Base-by-base conservation (phyloP, 75 land plant genomes). In the Selaginella tamariscina region DNA sequence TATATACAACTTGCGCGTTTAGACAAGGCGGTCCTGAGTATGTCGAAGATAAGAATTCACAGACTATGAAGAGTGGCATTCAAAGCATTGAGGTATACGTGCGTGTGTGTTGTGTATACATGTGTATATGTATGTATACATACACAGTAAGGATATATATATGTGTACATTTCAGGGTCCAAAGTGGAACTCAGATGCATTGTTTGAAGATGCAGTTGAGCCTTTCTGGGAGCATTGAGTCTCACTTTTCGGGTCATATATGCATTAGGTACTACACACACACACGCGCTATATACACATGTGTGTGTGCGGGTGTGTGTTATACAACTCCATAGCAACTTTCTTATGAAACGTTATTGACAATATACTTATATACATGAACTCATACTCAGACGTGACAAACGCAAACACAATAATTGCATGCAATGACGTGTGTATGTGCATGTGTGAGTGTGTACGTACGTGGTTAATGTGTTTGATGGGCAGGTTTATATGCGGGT, bases 401-500 rank as follows among this genome's bases (percentile, higher is more conserved):
- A n/a, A n/a, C n/a, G n/a, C n/a, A n/a, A n/a, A n/a, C n/a, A n/a
- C n/a, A n/a, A n/a, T n/a, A n/a, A n/a, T n/a, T n/a, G n/a, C n/a
- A n/a, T n/a, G n/a, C n/a, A n/a, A n/a, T n/a, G n/a, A n/a, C n/a
- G n/a, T n/a, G n/a, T n/a, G n/a, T n/a, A n/a, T n/a, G n/a, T n/a
- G n/a, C n/a, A n/a, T n/a, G n/a, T n/a, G 49, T 39, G 49, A 39
- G 49, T 39, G 49, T 39, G 49, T 5, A 39, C 49, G 5, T 39
- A 5, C 49, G 5, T 39, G 49, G 29, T 2, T 56, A n/a, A 56
- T 71, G 32, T 0, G 21, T 28, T 21, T 21, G 32, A 5, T 56
- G 64, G 5, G 11, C 65, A 86, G 97, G 95, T 5, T 83, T 91
- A 66, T 91, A 91, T 71, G 97, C 86, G 8, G 97, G 84, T 0